Base-by-base conservation (phyloP, 2,329 filamentous ascomycete genomes). In the Graphilbum fragrans region DNA sequence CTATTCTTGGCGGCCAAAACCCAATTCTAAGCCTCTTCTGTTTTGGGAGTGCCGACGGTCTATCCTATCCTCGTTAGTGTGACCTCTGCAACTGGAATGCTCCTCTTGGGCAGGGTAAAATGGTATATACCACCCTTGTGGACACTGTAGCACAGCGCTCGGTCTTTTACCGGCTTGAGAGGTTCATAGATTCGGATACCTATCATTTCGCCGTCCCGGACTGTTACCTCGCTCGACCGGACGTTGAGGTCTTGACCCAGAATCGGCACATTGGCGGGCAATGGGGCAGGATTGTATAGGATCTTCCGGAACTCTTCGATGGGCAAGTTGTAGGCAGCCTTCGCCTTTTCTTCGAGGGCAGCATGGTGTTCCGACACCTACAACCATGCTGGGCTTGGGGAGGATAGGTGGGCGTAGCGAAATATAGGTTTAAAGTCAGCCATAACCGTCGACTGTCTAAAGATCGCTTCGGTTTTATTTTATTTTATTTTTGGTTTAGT, bases 1-100 rank as follows among this genome's bases (percentile, higher is more conserved):
- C 37, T 23, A n/a, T 34, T 41, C 16, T 31, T 17, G 4, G 20
- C 41, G 12, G 44, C 44, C 2, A 48, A 21, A 2, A 38, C 2
- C 2, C 43, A 31, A 29, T 47, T 49, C 27, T 47, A 29, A 10
- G 22, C 41, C 37, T 49, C 46, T 31, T 49, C 48, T 2, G 44
- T 47, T 17, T 47, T 40, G 16, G 45, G 46, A 4, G 11, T 41
- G 14, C 48, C 48, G 16, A 49, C 41, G 1, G 43, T 41, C 48
- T 46, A 49, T 11, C 47, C 43, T 27, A 20, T 4, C n/a, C n/a
- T n/a, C n/a, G n/a, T n/a, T n/a, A n/a, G n/a, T n/a, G n/a, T n/a
- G n/a, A n/a, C n/a, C n/a, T n/a, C n/a, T n/a, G n/a, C n/a, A n/a
- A n/a, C n/a, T n/a, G n/a, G n/a, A n/a, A n/a, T n/a, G n/a, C n/a